These are phyloP conservation scores for Termitomyces sp. DNA, from an alignment of 768 basidiomycete genomes.

Conservation along the genomic window DNA sequence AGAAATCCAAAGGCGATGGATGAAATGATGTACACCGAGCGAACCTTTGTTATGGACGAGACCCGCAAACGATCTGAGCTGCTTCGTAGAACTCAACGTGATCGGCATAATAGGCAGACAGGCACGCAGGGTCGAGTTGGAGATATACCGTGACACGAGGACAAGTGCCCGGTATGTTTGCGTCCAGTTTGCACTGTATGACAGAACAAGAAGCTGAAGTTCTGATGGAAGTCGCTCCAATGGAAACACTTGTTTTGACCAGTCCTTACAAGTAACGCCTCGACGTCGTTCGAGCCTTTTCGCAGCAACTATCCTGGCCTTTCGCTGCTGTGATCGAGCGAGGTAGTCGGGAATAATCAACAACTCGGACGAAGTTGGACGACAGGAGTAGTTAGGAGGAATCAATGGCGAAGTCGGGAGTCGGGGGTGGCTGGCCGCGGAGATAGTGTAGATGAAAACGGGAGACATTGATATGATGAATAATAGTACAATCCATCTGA, in stretches of 20 bases:
- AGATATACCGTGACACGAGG: conserved; percentile 25
- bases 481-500: conserved; percentile 9
- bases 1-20: conserved; percentile 29
- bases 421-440: conserved; percentile 1
- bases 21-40: conserved; percentile 10
- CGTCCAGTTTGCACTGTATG: conserved; percentile 23
- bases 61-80: conserved; percentile 24
- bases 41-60: conserved; percentile 8
- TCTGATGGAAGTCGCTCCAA: conserved; percentile 27
- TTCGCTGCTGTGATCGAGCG: conserved; percentile 15
- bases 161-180: conserved; percentile 26
- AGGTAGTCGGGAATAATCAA: conserved; percentile 5
- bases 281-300: conserved; percentile 19
- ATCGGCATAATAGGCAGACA: conserved; percentile 30
- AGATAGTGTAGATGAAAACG: conserved; percentile 10
- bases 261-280: conserved; percentile 10
- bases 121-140: conserved; percentile 22
- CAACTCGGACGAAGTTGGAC: neutral
- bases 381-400: neutral
- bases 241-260: conserved; percentile 16
- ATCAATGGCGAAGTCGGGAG: neutral
- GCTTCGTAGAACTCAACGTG: conserved; percentile 24
- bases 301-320: conserved; percentile 14
- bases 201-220: conserved; percentile 25
- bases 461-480: conserved; percentile 8